A percentile compares a stretch with the other conserved stretches of the same genome.
These are phyloP conservation scores for Chlorophyllum brunneum DNA, from an alignment of 768 basidiomycete species.

Conservation along the genomic window DNA sequence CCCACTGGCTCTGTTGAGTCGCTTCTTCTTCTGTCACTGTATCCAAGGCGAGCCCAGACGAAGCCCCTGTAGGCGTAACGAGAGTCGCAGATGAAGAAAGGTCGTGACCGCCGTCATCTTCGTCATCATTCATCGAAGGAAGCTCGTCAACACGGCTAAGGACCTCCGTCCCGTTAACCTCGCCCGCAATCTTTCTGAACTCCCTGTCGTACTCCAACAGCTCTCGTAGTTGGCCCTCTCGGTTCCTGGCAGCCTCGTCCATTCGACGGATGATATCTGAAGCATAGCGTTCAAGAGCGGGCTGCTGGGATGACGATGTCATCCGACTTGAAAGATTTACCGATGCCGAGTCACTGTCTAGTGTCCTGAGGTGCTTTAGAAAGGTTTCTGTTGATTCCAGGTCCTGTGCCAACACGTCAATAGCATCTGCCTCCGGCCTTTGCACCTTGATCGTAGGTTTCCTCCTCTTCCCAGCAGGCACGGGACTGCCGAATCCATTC, in stretches of 20 bases:
- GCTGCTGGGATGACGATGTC: conserved; percentile 26
- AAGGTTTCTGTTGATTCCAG: conserved; percentile 77
- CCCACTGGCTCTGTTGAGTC: conserved; percentile 8
- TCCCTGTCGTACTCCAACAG: conserved; percentile 76
- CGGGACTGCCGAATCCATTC: conserved; percentile 21
- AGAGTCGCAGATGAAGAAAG: conserved; percentile 23
- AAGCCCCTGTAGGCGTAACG: conserved; percentile 7
- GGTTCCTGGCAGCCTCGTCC: conserved; percentile 70
- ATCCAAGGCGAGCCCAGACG: conserved; percentile 2
- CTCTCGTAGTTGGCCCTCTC: conserved; percentile 80
- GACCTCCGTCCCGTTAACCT: conserved; percentile 73
- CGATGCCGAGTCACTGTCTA: conserved; percentile 53
- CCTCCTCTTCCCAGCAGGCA: conserved; percentile 25
- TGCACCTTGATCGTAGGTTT: conserved; percentile 20
- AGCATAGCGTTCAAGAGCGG: conserved; percentile 63
- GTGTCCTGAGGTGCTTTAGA: conserved; percentile 62
- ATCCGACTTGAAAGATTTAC: not conserved
- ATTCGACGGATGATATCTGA: conserved; percentile 74
- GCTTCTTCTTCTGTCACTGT: conserved; percentile 5
- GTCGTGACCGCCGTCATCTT: conserved; percentile 45
- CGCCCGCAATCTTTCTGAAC: conserved; percentile 70
- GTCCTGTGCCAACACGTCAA: conserved; percentile 69
- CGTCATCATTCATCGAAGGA: conserved; percentile 37
- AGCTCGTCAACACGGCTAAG: conserved; percentile 63
- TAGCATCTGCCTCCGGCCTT: conserved; percentile 52